Base-by-base conservation (phyloP, 768 basidiomycete species). In the Lactarius sanguifluus region DNA sequence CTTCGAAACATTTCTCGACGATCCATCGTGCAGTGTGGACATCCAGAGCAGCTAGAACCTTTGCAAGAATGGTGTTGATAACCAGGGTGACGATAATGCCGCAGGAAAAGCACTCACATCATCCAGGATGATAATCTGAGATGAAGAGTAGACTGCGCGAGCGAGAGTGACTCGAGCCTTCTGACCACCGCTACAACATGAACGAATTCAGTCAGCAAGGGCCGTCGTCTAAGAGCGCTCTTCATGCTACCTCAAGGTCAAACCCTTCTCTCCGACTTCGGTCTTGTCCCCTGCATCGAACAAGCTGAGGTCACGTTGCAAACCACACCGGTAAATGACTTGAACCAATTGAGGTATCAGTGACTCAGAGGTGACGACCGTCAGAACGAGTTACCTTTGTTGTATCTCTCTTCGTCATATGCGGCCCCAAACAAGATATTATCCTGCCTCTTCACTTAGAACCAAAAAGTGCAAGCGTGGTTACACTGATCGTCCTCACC, bases 111-210 rank as follows among this genome's bases (percentile, higher is more conserved):
- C 9, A 15, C 73, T 55, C n/a, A 91, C 84, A 71, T 92, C 91
- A 71, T 94, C 91, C 50, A 92, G 76, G 13, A 94, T 75, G 8
- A 94, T 72, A 20, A 86, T 84, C 30, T 84, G 74, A 0, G 90
- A 86, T 20, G 75, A 75, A 2, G 83, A 84, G 73, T 88, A 88
- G 1, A 87, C 76, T 0, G 86, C 85, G 9, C 86, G 78, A 3
- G 86, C 86, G 28, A 86, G 76, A 1, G 83, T 83, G 47, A 88
- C 75, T 36, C 86, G 73, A 73, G 79, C 85, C 79, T 88, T 85
- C 72, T 86, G 85, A 40, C 85, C 85, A 38, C 85, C 85, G 71
- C 79, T 80, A 23, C 25, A 12, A 38, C 40, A 18, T 40, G 13
- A 25, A 41, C 32, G 20, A 7, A 41, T 16, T 52, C 1, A 23